Percentiles rank a stretch among this genome's conserved stretches.
Conservation (phyloP, 1,284 basidiomycete species). For the Irpex sp. region DNA sequence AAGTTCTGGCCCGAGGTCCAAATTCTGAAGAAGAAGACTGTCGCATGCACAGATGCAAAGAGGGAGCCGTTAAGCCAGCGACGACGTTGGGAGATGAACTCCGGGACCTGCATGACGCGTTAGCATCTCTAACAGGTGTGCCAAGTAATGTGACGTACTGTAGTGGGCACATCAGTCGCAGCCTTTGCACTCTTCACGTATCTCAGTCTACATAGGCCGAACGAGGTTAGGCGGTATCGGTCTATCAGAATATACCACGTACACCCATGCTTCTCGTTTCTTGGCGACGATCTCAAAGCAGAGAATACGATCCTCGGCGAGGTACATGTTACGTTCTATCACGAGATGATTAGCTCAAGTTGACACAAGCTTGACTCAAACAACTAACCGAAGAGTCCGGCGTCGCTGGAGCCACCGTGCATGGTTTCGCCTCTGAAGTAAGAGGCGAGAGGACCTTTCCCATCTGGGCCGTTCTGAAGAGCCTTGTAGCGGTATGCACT, state of each 20-base stretch:
- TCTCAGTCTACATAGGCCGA: conserved; percentile 53
- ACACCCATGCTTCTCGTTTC: conserved; percentile 79
- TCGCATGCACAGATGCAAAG: conserved; percentile 85
- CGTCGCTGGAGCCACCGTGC: conserved; percentile 61
- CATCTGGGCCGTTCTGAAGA: conserved; percentile 76
- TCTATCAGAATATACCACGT: conserved; percentile 29
- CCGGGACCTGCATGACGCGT: conserved; percentile 49
- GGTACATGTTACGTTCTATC: conserved; percentile 83
- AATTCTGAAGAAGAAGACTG: conserved; percentile 80
- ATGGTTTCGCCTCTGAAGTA: conserved; percentile 93
- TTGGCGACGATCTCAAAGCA: conserved; percentile 99
- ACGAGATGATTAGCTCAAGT: conserved; percentile 14
- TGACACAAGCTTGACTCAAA: background rate
- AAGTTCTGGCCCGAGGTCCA: conserved; percentile 90
- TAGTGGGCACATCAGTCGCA: conserved; percentile 83
- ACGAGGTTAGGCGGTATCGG: background rate
- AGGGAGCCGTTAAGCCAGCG: conserved; percentile 89
- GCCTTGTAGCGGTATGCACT: conserved; percentile 90
- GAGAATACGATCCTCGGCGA: conserved; percentile 91
- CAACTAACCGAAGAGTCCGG: conserved; percentile 65
- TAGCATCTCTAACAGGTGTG: conserved; percentile 4
- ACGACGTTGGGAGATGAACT: conserved; percentile 89
- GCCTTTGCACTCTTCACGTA: conserved; percentile 93
- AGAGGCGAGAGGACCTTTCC: conserved; percentile 82
- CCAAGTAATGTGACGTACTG: conserved; percentile 34